phyloP scores from a whole-genome alignment of 495 filamentous ascomycete species.

The Hyphodiscus hymeniophilus region DNA sequence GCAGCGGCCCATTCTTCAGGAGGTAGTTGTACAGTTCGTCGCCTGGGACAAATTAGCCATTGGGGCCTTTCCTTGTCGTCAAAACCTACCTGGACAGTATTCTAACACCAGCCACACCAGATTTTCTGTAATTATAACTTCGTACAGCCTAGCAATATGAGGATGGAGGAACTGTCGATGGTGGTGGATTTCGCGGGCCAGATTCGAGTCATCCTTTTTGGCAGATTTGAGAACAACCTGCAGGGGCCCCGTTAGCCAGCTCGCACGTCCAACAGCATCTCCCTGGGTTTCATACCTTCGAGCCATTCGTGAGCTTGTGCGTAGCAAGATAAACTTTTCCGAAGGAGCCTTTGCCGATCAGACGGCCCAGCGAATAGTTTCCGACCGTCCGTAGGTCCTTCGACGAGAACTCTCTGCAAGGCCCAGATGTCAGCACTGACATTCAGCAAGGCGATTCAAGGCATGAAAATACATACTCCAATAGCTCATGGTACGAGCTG shows the following conservation, averaged over 20 bases:
- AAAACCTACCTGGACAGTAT: conserved; percentile 82
- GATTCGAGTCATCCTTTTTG: conserved; percentile 89
- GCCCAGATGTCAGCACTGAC: conserved; percentile 7
- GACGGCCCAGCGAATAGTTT: conserved; percentile 82
- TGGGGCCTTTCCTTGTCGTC: no score
- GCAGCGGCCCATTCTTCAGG: conserved; percentile 72
- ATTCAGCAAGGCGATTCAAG: not conserved
- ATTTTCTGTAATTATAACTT: conserved; percentile 92
- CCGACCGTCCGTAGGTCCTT: conserved; percentile 86
- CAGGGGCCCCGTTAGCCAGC: conserved; percentile 8
- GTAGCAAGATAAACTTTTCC: conserved; percentile 96
- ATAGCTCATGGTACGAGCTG: conserved; percentile 89
- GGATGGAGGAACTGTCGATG: conserved; percentile 97
- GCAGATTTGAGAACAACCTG: conserved; percentile 97
- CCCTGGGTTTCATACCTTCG: conserved; percentile 56
- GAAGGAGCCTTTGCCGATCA: conserved; percentile 97
- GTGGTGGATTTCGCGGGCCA: conserved; percentile 95
- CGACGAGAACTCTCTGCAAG: conserved; percentile 80
- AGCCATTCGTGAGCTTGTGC: conserved; percentile 97
- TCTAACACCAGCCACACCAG: conserved; percentile 95
- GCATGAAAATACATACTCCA: conserved; percentile 59
- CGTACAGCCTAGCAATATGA: conserved; percentile 93
- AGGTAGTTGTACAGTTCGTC: conserved; percentile 98
- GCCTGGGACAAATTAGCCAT: conserved; percentile 40
- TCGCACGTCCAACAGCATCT: no score